Percentiles rank a stretch among this genome's conserved stretches.
Conservation (phyloP, 2,329 filamentous ascomycete genomes). For the Fonsecaea nubica region DNA sequence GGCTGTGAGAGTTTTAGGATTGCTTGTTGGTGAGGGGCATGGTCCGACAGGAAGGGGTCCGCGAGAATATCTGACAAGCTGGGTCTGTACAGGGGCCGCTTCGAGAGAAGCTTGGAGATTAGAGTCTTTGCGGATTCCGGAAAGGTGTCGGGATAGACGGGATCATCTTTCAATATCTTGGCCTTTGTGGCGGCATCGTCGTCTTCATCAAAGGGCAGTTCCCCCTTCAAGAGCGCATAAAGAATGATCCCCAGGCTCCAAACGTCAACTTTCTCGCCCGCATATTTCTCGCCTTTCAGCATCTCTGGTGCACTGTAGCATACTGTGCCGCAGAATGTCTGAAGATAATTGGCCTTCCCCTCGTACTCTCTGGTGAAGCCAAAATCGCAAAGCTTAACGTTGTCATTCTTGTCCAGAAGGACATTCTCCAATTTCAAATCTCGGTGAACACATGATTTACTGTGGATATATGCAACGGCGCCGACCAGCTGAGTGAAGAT, state of each 20-base stretch:
- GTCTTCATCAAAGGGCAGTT: conserved; percentile 90
- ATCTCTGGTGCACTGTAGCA: conserved; percentile 99
- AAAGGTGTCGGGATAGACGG: conserved; percentile 81
- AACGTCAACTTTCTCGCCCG: conserved; percentile 95
- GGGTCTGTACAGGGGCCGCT: conserved; percentile 83
- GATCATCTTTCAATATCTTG: conserved; percentile 84
- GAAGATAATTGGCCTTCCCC: conserved; percentile 89
- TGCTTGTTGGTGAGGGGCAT: conserved; percentile 85
- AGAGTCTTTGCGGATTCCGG: conserved; percentile 78
- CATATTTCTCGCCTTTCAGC: conserved; percentile 97
- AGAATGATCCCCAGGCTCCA: conserved; percentile 96
- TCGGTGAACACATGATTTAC: conserved; percentile 92
- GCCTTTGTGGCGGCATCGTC: conserved; percentile 85
- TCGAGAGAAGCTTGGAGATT: conserved; percentile 82
- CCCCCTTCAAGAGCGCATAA: conserved; percentile 79
- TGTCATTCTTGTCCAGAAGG: conserved; percentile 91
- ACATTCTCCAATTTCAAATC: conserved; percentile 98
- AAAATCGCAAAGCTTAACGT: conserved; percentile 97
- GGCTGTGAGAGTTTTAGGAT: conserved; percentile 83
- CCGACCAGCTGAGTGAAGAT: conserved; percentile 96
- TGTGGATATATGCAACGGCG: conserved; percentile 92
- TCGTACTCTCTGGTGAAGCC: conserved; percentile 98
- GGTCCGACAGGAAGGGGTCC: conserved; percentile 84
- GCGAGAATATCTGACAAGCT: conserved; percentile 82
- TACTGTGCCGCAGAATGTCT: conserved; percentile 96